phyloP scores from a whole-genome alignment of 1,284 basidiomycete species.

The Ceratobasidium sp. region DNA sequence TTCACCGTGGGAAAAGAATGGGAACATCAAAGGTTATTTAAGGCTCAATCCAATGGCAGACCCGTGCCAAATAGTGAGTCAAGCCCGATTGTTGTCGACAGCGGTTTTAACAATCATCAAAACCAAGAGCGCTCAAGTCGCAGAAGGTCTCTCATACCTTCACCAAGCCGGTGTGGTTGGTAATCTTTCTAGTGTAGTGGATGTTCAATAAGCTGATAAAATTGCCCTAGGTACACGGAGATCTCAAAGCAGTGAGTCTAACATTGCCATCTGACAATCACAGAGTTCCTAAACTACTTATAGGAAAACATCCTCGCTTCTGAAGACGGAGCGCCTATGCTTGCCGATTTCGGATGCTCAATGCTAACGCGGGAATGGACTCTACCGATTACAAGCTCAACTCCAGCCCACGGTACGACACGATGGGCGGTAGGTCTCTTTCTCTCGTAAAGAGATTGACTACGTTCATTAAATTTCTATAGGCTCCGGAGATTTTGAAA shows the following conservation, averaged over 20 bases:
- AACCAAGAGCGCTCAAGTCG: conserved; percentile 8
- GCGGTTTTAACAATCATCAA: too few relatives aligned
- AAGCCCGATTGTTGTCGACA: too few relatives aligned
- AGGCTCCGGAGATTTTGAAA: not conserved
- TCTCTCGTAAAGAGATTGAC: not conserved
- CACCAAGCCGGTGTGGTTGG: not conserved
- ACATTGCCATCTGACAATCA: not conserved
- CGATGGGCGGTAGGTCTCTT: not conserved
- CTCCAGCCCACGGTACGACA: not conserved
- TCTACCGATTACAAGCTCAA: not conserved
- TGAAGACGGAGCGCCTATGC: not conserved
- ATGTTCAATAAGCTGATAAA: not conserved
- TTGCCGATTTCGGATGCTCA: not conserved
- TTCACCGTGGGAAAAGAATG: not conserved
- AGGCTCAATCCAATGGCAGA: not conserved
- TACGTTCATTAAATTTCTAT: not conserved
- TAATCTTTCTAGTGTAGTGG: not conserved
- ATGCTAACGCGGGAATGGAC: not conserved
- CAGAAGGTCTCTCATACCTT: conserved; percentile 14
- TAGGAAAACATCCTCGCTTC: not conserved
- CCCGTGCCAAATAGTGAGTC: not conserved
- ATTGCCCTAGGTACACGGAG: conserved; percentile 18
- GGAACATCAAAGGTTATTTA: not conserved
- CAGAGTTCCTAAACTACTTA: not conserved
- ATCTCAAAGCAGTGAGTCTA: conserved; percentile 7